Conservation (phyloP, 2,329 filamentous ascomycete genomes). For the Tolypocladium sp. region DNA sequence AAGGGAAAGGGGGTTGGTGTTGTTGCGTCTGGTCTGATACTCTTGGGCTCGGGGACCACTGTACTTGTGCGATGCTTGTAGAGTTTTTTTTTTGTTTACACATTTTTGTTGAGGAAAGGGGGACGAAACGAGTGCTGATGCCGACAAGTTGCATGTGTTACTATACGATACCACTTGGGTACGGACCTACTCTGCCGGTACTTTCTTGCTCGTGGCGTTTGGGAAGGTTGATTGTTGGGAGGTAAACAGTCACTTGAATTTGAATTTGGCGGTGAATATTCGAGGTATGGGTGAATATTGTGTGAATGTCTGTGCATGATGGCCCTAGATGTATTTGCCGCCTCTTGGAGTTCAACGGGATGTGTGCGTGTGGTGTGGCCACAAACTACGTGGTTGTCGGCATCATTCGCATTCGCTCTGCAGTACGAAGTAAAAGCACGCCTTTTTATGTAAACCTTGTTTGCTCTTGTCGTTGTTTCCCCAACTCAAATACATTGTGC, state of each 20-base stretch:
- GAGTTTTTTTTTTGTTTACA: background rate
- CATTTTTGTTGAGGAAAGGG: background rate
- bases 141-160: background rate
- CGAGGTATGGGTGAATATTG: background rate
- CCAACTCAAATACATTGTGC: too few relatives aligned
- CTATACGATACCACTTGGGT: background rate
- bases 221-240: background rate
- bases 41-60: background rate
- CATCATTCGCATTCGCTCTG: background rate
- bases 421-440: background rate
- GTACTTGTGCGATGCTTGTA: background rate
- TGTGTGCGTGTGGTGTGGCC: background rate
- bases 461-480: too few relatives aligned
- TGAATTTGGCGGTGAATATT: background rate
- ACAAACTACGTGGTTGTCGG: background rate
- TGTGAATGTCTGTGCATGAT: background rate
- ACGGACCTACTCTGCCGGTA: background rate
- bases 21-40: background rate
- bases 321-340: background rate
- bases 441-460: too few relatives aligned
- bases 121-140: background rate
- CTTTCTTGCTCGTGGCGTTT: background rate
- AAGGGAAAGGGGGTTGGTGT: background rate
- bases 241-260: background rate
- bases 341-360: background rate